Evolutionary conservation across 2,329 filamentous ascomycete species (phyloP).

Genomic region (Plenodomus lindquistii): DNA sequence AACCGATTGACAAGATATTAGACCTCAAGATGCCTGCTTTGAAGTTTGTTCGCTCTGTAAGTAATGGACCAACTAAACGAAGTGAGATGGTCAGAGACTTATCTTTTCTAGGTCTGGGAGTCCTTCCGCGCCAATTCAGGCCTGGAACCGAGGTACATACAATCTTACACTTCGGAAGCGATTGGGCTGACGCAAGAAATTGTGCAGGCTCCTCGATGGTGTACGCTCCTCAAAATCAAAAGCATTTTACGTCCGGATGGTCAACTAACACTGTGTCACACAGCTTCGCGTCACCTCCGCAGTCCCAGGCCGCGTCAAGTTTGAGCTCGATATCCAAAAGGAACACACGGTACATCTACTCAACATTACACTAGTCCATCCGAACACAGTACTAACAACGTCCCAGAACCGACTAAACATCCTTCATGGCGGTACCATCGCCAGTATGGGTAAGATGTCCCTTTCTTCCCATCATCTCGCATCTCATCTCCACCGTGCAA

Average conservation of each 20-base stretch:
- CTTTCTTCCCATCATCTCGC: not conserved
- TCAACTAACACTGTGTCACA: not conserved
- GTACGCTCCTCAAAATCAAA: constrained; percentile 29
- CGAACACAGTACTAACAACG: too few relatives aligned
- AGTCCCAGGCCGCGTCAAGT: constrained; percentile 68
- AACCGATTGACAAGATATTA: constrained; percentile 2
- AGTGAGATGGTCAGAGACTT: not conserved
- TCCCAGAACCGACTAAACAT: constrained; percentile 75
- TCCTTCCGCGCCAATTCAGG: constrained; percentile 86
- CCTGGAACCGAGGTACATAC: constrained; percentile 76
- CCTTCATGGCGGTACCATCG: constrained; percentile 78
- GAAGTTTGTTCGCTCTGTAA: constrained; percentile 67
- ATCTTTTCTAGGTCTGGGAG: constrained; percentile 68
- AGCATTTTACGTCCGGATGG: not conserved
- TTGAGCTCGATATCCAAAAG: constrained; percentile 74
- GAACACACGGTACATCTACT: constrained; percentile 69
- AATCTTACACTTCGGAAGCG: not conserved
- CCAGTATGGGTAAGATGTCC: constrained; percentile 61
- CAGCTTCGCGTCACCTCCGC: constrained; percentile 71
- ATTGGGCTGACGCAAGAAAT: not conserved
- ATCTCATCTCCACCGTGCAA: not conserved
- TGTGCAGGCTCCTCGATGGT: constrained; percentile 47
- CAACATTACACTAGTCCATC: not conserved
- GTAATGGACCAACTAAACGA: constrained; percentile 20
- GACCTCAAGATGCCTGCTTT: constrained; percentile 49